Percentiles rank a stretch among this genome's conserved stretches.
phyloP scores from a whole-genome alignment of 331 rosid genomes.

The Dryas integrifolia region DNA sequence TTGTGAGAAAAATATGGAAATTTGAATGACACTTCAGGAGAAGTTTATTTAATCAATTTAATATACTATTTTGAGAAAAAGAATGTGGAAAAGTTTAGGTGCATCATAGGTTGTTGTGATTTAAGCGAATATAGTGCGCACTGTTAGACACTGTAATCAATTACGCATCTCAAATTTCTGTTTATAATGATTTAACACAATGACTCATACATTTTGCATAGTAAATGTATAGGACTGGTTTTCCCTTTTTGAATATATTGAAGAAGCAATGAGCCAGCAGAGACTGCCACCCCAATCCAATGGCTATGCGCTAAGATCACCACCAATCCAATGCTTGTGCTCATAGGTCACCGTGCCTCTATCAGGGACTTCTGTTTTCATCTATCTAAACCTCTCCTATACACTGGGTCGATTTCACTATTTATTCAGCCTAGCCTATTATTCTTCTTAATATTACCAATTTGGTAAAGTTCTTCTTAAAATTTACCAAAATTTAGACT shows the following conservation, averaged over 20 bases:
- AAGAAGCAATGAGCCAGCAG: neutral
- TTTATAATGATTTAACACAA: no score
- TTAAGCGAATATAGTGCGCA: neutral
- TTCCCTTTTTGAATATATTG: neutral
- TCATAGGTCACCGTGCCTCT: slow-evolving; percentile 10
- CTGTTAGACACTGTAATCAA: neutral
- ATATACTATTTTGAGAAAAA: neutral
- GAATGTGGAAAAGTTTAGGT: no score
- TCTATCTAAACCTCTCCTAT: neutral
- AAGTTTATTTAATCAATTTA: neutral
- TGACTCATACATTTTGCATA: no score
- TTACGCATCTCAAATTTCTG: no score
- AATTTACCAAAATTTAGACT: neutral
- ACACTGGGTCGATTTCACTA: neutral
- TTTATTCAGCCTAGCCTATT: neutral
- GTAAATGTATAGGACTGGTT: neutral
- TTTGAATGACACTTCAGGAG: neutral
- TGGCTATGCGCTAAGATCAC: slow-evolving; percentile 7
- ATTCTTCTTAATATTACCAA: slow-evolving; percentile 2
- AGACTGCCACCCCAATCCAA: neutral
- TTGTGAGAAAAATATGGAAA: neutral
- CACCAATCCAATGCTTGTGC: neutral
- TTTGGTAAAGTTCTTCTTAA: neutral
- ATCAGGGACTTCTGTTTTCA: neutral
- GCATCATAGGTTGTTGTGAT: neutral